A percentile compares a stretch with the other conserved stretches of the same genome.
Conservation (phyloP, 2,329 filamentous ascomycete species). For the Fusarium pseudonygamai region DNA sequence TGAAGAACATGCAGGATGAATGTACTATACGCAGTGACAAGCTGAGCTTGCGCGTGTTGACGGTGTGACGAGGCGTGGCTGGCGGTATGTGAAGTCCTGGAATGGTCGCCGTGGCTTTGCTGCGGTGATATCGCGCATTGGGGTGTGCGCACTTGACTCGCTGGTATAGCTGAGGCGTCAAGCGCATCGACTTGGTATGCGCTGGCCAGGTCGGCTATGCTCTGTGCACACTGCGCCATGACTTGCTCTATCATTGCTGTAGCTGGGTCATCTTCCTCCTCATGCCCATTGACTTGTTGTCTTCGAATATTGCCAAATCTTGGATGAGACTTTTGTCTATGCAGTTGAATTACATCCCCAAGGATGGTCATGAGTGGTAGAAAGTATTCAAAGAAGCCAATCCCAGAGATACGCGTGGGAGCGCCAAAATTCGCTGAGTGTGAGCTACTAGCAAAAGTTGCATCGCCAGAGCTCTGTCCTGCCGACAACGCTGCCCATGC, state of each 20-base stretch:
- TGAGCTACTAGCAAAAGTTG: too few species aligned
- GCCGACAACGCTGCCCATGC: not conserved
- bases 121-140: not conserved
- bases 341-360: not conserved
- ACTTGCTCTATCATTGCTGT: not conserved
- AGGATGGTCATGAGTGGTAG: not conserved
- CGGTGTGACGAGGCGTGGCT: not conserved
- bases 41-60: not conserved
- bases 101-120: not conserved
- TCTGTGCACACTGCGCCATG: not conserved
- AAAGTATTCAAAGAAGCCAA: not conserved
- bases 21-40: not conserved
- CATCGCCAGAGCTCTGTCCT: rapidly evolving
- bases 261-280: not conserved
- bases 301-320: not conserved
- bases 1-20: not conserved
- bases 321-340: not conserved
- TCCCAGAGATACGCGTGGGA: not conserved
- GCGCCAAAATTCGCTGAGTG: not conserved
- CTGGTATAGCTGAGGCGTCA: not conserved
- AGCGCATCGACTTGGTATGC: not conserved
- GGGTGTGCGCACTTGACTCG: not conserved
- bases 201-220: not conserved
- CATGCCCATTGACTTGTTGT: not conserved
- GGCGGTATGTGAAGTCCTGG: not conserved